These are phyloP conservation scores for Ilyonectria sp. DNA, from an alignment of 2,329 filamentous ascomycete species.

Conservation along the genomic window DNA sequence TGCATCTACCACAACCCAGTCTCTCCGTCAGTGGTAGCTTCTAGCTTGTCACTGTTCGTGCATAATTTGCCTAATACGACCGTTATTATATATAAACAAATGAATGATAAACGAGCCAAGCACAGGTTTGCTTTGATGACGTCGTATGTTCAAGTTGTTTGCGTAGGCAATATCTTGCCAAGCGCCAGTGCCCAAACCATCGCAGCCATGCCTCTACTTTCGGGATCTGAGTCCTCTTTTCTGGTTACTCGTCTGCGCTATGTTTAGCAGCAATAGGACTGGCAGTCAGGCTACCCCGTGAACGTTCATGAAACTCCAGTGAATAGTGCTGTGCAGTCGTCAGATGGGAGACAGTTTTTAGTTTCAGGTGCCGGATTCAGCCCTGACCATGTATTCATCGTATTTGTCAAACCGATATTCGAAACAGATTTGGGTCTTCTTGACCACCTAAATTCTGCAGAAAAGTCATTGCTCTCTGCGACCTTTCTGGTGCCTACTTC, in stretches of 20 bases:
- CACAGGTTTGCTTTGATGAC: slow-evolving; percentile 11
- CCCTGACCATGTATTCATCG: slow-evolving; percentile 8
- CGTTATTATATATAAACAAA: neutral
- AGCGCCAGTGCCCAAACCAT: neutral
- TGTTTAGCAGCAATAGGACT: neutral
- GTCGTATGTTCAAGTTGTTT: neutral
- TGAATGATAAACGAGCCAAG: slow-evolving; percentile 1
- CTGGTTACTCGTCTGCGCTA: neutral
- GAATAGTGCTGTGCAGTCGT: neutral
- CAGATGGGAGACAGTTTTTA: slow-evolving; percentile 6
- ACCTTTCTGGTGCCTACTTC: neutral
- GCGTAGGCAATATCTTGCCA: neutral
- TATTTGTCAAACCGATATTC: neutral
- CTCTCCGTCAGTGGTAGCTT: neutral
- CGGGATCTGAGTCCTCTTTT: neutral
- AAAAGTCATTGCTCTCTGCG: neutral
- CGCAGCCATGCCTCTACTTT: neutral
- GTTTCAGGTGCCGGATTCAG: slow-evolving; percentile 24
- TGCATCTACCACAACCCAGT: slow-evolving; percentile 2
- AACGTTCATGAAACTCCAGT: slow-evolving; percentile 1
- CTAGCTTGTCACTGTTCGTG: neutral
- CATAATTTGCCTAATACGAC: neutral
- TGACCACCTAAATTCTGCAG: neutral
- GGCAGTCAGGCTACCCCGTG: neutral
- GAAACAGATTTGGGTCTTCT: slow-evolving; percentile 14